Conservation (phyloP, 169 alveolate genomes). For the Plasmodium fragile region DNA sequence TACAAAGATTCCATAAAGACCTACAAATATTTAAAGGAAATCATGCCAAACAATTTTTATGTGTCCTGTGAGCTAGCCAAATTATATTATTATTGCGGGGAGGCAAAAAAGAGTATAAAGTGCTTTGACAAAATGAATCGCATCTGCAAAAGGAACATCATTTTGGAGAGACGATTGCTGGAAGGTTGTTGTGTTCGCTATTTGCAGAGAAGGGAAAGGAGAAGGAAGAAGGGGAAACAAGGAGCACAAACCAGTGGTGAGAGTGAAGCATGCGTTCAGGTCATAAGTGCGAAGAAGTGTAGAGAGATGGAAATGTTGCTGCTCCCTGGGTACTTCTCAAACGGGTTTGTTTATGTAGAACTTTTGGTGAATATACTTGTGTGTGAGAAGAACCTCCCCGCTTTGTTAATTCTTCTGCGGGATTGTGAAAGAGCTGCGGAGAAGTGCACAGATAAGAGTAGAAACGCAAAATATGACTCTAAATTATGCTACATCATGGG, state of each 20-base stretch:
- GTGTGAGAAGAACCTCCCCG: conserved; percentile 6
- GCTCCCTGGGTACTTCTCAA: conserved; percentile 33
- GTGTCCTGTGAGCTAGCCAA: conserved; percentile 58
- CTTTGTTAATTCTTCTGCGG: not conserved
- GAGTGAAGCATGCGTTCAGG: not conserved
- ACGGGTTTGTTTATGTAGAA: conserved; percentile 32
- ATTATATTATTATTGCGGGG: conserved; percentile 36
- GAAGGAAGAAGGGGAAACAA: not conserved
- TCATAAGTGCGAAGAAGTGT: conserved; percentile 14
- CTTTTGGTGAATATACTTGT: conserved; percentile 32
- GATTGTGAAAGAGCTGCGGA: conserved; percentile 6
- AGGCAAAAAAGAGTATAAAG: conserved; percentile 25
- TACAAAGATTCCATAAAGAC: conserved; percentile 30
- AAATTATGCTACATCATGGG: conserved; percentile 26
- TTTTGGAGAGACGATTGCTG: conserved; percentile 8
- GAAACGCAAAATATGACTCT: conserved; percentile 1
- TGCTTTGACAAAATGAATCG: conserved; percentile 19
- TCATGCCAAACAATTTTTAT: conserved; percentile 19
- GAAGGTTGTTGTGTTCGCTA: conserved; percentile 13
- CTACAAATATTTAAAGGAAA: conserved; percentile 14
- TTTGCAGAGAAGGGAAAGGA: not conserved
- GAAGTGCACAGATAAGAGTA: not conserved
- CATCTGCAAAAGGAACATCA: not conserved
- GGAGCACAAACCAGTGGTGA: not conserved
- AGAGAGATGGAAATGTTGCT: conserved; percentile 8